Percentiles rank a stretch among this genome's conserved stretches.
Conservation (phyloP, 108 stramenopile species). For the Aurantiochytrium sp. region DNA sequence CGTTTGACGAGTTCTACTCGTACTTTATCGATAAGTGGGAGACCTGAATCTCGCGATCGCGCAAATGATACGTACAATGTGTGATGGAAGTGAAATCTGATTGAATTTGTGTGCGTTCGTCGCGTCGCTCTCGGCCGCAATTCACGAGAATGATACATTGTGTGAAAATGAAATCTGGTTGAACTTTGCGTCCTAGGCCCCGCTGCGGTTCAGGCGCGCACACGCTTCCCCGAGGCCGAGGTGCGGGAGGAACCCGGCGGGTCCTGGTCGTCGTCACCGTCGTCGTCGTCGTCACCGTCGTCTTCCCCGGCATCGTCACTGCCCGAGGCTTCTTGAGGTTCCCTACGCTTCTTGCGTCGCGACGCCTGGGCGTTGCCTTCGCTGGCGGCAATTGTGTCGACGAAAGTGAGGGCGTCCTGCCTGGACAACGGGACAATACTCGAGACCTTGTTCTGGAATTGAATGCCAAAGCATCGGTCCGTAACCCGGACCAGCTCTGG, state of each 20-base stretch:
- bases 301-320: background rate
- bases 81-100: too few species aligned
- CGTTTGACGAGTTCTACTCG: background rate
- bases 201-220: background rate
- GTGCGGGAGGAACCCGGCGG: background rate
- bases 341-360: too few species aligned
- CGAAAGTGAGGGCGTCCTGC: background rate
- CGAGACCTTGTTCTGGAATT: constrained; percentile 40
- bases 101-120: too few species aligned
- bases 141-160: too few species aligned
- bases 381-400: background rate
- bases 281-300: background rate
- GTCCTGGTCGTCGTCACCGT: too few species aligned
- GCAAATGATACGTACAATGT: too few species aligned
- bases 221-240: background rate
- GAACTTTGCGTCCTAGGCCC: too few species aligned
- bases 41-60: too few species aligned
- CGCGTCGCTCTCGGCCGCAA: too few species aligned
- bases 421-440: constrained; percentile 28
- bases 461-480: constrained; percentile 51
- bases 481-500: constrained; percentile 90
- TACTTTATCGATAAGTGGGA: constrained; percentile 25
- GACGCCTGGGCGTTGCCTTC: background rate
- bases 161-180: too few species aligned
- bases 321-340: background rate